These are phyloP conservation scores for Myxozyma lipomycoides DNA, from an alignment of 805 yeast species.

Conservation along the genomic window DNA sequence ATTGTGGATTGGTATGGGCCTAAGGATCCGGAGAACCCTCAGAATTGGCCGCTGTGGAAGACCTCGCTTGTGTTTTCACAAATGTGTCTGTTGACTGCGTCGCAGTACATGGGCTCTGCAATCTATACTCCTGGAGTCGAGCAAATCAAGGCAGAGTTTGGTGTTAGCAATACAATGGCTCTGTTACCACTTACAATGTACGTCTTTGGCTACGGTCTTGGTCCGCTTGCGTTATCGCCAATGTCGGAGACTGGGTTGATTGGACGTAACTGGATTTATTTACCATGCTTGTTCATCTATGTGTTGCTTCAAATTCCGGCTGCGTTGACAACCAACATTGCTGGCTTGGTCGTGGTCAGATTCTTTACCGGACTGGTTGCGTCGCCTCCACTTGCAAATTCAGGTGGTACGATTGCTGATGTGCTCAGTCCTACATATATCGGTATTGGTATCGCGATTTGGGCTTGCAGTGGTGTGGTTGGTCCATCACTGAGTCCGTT, in stretches of 20 bases:
- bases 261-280: slow-evolving; percentile 53
- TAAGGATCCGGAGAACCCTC: slow-evolving; percentile 42
- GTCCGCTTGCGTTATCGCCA: slow-evolving; percentile 58
- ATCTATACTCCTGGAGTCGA: slow-evolving; percentile 51
- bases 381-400: slow-evolving; percentile 56
- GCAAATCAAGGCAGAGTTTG: slow-evolving; percentile 45
- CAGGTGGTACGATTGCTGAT: slow-evolving; percentile 57
- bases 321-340: slow-evolving; percentile 49
- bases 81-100: slow-evolving; percentile 46
- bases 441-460: slow-evolving; percentile 48
- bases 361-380: slow-evolving; percentile 56
- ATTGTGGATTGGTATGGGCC: slow-evolving; percentile 28
- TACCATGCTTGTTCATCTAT: slow-evolving; percentile 45
- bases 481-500: slow-evolving; percentile 58
- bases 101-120: slow-evolving; percentile 57
- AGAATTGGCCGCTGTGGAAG: slow-evolving; percentile 49
- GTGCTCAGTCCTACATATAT: slow-evolving; percentile 41
- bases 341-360: slow-evolving; percentile 47
- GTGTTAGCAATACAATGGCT: slow-evolving; percentile 45
- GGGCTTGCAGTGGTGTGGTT: slow-evolving; percentile 51
- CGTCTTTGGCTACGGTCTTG: slow-evolving; percentile 59
- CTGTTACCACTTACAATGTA: slow-evolving; percentile 52
- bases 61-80: slow-evolving; percentile 42
- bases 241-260: slow-evolving; percentile 51
- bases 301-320: slow-evolving; percentile 52